These are phyloP conservation scores for Fusarium sp. DNA, from an alignment of 2,329 filamentous ascomycete species.

Conservation along the genomic window DNA sequence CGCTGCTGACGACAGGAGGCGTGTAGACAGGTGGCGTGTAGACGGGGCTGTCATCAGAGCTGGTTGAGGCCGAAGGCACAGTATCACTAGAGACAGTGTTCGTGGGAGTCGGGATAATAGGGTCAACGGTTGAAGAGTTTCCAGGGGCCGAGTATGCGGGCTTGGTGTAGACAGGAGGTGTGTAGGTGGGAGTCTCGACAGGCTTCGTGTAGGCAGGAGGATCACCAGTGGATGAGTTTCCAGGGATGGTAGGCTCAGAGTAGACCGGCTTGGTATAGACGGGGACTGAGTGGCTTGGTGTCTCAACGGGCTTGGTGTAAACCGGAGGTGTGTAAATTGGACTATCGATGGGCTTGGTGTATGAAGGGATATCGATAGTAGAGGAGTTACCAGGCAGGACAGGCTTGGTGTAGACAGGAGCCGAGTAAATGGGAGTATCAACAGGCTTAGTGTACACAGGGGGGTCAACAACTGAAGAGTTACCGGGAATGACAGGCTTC, in stretches of 20 bases:
- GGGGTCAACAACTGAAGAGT: no score
- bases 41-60: slow-evolving; percentile 3
- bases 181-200: neutral
- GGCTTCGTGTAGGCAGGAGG: slow-evolving; percentile 24
- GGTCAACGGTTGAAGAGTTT: slow-evolving; percentile 18
- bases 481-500: no score
- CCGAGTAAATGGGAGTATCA: slow-evolving; percentile 15
- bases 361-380: neutral
- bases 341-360: slow-evolving; percentile 17
- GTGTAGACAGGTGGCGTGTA: slow-evolving; percentile 25
- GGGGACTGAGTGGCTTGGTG: slow-evolving; percentile 11
- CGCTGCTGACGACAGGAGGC: slow-evolving; percentile 1
- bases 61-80: neutral
- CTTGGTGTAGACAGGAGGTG: slow-evolving; percentile 24
- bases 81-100: neutral
- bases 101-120: slow-evolving; percentile 10
- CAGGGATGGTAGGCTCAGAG: slow-evolving; percentile 1
- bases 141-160: slow-evolving; percentile 9
- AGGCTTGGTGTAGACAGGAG: slow-evolving; percentile 24
- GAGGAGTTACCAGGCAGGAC: slow-evolving; percentile 7
- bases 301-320: slow-evolving; percentile 5
- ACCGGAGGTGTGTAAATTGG: slow-evolving; percentile 15
- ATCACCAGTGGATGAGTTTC: slow-evolving; percentile 14
- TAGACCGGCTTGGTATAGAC: slow-evolving; percentile 20
- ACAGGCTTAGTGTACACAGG: slow-evolving; percentile 20